Evolutionary conservation across 768 basidiomycete genomes (phyloP).

Genomic region (Coprinopsis sp.): DNA sequence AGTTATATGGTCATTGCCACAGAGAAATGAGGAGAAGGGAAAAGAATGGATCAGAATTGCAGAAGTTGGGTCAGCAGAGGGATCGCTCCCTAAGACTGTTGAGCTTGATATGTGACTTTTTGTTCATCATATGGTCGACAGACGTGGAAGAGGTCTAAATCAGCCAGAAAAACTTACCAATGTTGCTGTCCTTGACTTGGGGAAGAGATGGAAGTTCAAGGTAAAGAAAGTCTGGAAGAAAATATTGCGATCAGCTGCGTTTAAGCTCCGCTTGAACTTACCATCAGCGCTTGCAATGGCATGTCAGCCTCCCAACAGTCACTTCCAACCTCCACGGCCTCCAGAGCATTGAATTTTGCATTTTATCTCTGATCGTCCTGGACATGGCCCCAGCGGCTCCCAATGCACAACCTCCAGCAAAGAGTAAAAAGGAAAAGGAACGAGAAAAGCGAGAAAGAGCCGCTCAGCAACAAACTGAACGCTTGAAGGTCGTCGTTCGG

Average conservation of each 20-base stretch:
- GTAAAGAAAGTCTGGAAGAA: constrained; percentile 7
- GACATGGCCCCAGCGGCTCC: constrained; percentile 21
- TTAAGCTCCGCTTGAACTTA: constrained; percentile 19
- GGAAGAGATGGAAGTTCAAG: neutral
- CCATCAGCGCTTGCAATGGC: constrained; percentile 6
- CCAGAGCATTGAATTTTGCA: too few species aligned
- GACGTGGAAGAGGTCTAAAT: neutral
- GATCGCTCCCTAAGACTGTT: constrained; percentile 51
- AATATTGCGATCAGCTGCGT: constrained; percentile 1
- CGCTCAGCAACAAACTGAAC: constrained; percentile 39
- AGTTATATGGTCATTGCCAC: too few species aligned
- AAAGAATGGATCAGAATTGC: constrained; percentile 46
- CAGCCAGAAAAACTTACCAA: constrained; percentile 1
- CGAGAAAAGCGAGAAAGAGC: constrained; percentile 29
- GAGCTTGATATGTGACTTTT: constrained; percentile 59
- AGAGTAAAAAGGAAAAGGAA: constrained; percentile 33
- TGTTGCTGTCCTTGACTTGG: neutral
- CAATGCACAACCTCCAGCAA: constrained; percentile 18
- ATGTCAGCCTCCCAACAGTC: constrained; percentile 7
- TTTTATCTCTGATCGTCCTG: neutral
- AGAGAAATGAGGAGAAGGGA: constrained; percentile 3
- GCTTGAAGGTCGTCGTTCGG: constrained; percentile 84
- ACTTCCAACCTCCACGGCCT: constrained; percentile 7
- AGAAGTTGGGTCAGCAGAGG: constrained; percentile 52
- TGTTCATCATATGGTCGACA: constrained; percentile 51